A percentile compares a stretch with the other conserved stretches of the same genome.
Conservation (phyloP, 176 grass and related monocot species). For the Oryza rufipogon region DNA sequence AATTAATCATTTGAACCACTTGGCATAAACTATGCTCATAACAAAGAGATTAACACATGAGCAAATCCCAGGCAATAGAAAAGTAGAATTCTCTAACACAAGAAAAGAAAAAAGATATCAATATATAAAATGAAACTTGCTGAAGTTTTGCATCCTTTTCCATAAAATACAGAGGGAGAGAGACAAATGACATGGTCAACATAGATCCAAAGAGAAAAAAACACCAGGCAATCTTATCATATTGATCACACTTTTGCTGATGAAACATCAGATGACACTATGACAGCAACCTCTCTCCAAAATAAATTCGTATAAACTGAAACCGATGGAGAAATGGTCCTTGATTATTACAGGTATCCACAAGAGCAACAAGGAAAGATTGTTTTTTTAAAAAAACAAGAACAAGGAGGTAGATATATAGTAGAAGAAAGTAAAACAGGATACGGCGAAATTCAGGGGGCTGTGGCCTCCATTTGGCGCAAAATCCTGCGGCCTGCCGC, state of each 20-base stretch:
- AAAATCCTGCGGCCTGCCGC: not conserved
- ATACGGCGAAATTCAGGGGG: not conserved
- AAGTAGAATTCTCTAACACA: not conserved
- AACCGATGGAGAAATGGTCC: not conserved
- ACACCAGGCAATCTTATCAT: not conserved
- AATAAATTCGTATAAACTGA: not conserved
- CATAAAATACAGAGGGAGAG: not conserved
- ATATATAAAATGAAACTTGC: not conserved
- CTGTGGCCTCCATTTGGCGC: not conserved
- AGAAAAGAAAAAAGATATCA: not conserved
- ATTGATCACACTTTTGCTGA: not conserved
- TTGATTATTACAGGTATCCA: not conserved
- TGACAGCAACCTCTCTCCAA: not conserved
- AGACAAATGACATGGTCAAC: too few relatives aligned
- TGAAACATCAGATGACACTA: not conserved
- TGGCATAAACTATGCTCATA: not conserved
- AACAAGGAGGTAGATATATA: too few relatives aligned
- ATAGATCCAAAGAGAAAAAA: not conserved
- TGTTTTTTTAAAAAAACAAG: too few relatives aligned
- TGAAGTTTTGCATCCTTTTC: not conserved
- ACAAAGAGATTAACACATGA: not conserved
- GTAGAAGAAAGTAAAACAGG: not conserved
- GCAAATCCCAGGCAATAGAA: not conserved
- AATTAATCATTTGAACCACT: not conserved
- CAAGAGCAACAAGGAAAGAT: too few relatives aligned